Evolutionary conservation across 2,329 filamentous ascomycete genomes (phyloP), one percentile per base, ranked within the genome.

Genomic region (Herpotrichia juniperi): DNA sequence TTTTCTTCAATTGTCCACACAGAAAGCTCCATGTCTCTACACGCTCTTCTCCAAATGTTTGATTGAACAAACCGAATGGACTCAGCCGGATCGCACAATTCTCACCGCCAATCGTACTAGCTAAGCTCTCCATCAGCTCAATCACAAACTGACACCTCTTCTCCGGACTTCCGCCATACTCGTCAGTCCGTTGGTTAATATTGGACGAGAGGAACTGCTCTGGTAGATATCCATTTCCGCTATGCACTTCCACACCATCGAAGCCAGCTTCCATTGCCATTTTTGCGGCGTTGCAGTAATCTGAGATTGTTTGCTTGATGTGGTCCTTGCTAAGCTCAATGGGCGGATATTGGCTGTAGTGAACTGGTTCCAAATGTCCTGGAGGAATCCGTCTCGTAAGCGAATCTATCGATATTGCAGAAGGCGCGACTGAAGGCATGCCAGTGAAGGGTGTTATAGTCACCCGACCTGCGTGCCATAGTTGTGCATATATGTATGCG

Each of bases 251-350:
- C 2, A 82, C 76, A 1, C 79, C 80, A 53, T 82, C 80, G 37
- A 83, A 85, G 0, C 83, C 83, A 77, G 78, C 40, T 43, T 80
- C 78, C 22, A 87, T 76, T 0, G 84, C 84, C 68, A 75, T 82
- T 47, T 68, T 71, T 3, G 80, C 78, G 1, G 80, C 78, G 31
- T 68, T 62, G 16, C 68, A 77, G 47, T 77, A 81, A 39, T 78
- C 76, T 0, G 53, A 50, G 24, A 80, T 74, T 7, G 68, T 75
- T 1, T 55, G 42, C 25, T 69, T 57, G 61, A 83, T 82, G 21
- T 80, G 80, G 0, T 76, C 71, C 21, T 77, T 68, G 0, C 76
- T 79, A 59, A 81, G 60, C 32, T 55, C 67, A 46, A 51, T 71
- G 56, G 50, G 63, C 39, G 67, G 63, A 14, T 57, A 58, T 7